Percentiles rank a stretch among this genome's conserved stretches.
Conservation (phyloP, 2,329 filamentous ascomycete genomes). For the Trichoderma arundinaceum region DNA sequence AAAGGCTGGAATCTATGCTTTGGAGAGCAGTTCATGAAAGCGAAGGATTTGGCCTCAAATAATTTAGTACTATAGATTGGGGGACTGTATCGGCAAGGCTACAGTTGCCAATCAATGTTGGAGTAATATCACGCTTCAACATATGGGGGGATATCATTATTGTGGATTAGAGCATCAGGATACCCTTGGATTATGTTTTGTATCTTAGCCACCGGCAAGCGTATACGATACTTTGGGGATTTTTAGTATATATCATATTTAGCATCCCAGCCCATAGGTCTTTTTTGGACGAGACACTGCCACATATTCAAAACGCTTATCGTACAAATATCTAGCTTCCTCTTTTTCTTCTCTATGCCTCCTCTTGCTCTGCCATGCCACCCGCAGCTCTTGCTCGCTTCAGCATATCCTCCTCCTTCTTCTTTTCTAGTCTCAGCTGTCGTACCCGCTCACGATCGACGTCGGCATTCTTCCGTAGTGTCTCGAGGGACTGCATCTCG, state of each 20-base stretch:
- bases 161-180: conserved; percentile 1
- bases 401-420: conserved; percentile 63
- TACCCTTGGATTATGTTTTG: conserved; percentile 11
- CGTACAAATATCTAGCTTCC: conserved; percentile 37
- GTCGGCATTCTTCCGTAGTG: conserved; percentile 56
- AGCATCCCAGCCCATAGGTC: conserved; percentile 15
- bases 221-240: not conserved
- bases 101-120: not conserved
- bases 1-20: conserved; percentile 72
- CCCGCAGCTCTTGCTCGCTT: conserved; percentile 49
- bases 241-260: conserved; percentile 27
- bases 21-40: conserved; percentile 90
- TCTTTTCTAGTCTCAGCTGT: conserved; percentile 61
- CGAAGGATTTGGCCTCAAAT: conserved; percentile 91
- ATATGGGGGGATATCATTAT: not conserved
- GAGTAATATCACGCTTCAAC: not conserved
- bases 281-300: conserved; percentile 25
- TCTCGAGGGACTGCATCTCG: conserved; percentile 63
- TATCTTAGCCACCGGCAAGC: not conserved
- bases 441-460: conserved; percentile 60
- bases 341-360: conserved; percentile 35
- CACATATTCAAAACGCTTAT: conserved; percentile 37
- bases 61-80: conserved; percentile 34
- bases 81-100: not conserved
- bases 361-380: conserved; percentile 46